phyloP scores from a whole-genome alignment of 1,139 yeast genomes.

The Nakaseomyces kungkrabaensis region DNA sequence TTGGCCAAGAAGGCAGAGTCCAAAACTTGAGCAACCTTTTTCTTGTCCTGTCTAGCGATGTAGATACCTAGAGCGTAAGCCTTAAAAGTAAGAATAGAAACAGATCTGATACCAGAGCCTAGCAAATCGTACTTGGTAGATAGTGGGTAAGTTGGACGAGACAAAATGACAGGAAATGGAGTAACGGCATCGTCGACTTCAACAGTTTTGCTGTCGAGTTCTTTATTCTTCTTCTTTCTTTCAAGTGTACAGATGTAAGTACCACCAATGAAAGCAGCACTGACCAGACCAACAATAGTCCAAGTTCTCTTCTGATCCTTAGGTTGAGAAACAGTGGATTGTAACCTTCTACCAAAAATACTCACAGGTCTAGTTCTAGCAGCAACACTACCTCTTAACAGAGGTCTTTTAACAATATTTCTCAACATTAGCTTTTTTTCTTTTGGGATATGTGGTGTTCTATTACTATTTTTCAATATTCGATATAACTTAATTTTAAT shows the following conservation, averaged over 20 bases:
- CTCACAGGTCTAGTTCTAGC: not conserved
- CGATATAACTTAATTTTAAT: too few relatives aligned
- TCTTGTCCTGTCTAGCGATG: conserved; percentile 46
- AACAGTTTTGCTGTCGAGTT: conserved; percentile 14
- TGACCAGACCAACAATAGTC: not conserved
- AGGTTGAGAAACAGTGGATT: not conserved
- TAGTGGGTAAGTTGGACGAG: conserved; percentile 10
- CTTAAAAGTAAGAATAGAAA: conserved; percentile 65
- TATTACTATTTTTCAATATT: too few relatives aligned
- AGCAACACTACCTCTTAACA: not conserved
- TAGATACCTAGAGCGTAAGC: conserved; percentile 80
- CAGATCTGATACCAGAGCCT: conserved; percentile 71
- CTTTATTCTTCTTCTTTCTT: not conserved
- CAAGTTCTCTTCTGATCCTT: not conserved
- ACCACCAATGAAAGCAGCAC: conserved; percentile 2
- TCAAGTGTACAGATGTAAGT: not conserved
- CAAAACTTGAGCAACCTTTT: conserved; percentile 36
- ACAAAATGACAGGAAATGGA: conserved; percentile 37
- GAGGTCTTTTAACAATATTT: not conserved
- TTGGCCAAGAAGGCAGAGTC: conserved; percentile 31
- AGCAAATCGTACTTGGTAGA: conserved; percentile 37
- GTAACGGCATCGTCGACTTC: conserved; percentile 40
- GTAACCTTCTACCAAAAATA: not conserved
- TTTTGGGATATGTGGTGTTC: too few relatives aligned
- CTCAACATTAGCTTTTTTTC: not conserved